Evolutionary conservation across 2,329 filamentous ascomycete genomes (phyloP), one percentile per base, ranked within the genome.

Genomic region (Beauveria sp.): DNA sequence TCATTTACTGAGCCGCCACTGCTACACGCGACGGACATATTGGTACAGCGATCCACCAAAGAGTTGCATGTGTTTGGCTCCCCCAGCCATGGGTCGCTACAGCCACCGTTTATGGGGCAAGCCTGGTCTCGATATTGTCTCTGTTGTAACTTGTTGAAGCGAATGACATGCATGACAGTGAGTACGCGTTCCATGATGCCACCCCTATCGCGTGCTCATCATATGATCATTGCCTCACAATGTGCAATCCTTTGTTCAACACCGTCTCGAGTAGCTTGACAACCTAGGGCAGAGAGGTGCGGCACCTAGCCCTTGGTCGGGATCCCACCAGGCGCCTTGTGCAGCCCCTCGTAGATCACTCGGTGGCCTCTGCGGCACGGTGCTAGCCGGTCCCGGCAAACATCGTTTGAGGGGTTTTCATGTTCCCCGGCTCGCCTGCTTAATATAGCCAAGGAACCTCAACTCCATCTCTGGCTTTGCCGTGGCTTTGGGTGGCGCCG

Each of bases 361-460:
- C 18, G 31, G 18, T 42, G 45, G 51, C 51, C 59, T n/a, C 42
- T 5, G 57, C 57, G 48, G 38, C 38, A 20, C 42, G 43, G 38
- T 61, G 22, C 49, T 48, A 53, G 51, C 58, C 50, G 43, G 45
- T 46, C 45, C 53, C 53, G 50, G 38, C 53, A 62, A 43, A 55
- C 51, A 46, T 54, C 26, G 43, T n/a, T 34, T 57, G 60, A 62
- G 60, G 60, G 57, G 46, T 57, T 62, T 62, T 54, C 10, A 16
- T 22, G 20, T 53, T 53, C 56, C 48, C 49, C n/a, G 34, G 28
- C 50, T 28, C 20, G 22, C 38, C 40, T 45, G 26, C 26, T 16
- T 43, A 34, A n/a, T 46, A 28, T 52, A 31, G 42, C 59, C 59
- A 61, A 55, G 50, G 43, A 46, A 3, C 31, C 57, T 10, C 40